These are phyloP conservation scores for Trametes pubescens DNA, from an alignment of 1,284 basidiomycete genomes.

Conservation along the genomic window DNA sequence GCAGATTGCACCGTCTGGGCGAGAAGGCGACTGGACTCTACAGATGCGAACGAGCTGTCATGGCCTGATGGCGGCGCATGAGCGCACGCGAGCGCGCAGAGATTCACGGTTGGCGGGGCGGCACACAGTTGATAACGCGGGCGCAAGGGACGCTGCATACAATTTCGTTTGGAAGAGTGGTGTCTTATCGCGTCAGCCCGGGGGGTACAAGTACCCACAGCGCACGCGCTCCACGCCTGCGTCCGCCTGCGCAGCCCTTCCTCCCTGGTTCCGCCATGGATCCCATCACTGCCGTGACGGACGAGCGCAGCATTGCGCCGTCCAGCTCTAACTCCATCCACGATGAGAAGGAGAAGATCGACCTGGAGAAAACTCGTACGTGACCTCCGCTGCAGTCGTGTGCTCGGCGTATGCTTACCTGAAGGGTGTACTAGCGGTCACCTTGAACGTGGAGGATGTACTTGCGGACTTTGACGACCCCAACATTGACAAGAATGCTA, in stretches of 20 bases:
- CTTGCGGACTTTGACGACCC: constrained; percentile 66
- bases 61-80: neutral
- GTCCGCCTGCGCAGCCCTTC: constrained; percentile 25
- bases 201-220: constrained; percentile 30
- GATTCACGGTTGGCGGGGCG: constrained; percentile 10
- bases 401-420: too few species aligned
- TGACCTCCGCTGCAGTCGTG: neutral
- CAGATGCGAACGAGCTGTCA: constrained; percentile 4
- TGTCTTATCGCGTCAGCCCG: constrained; percentile 22
- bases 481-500: constrained; percentile 43
- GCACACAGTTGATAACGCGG: constrained; percentile 20
- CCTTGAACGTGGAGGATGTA: constrained; percentile 25
- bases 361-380: constrained; percentile 36
- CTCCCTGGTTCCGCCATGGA: constrained; percentile 35
- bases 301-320: constrained; percentile 28
- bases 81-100: neutral
- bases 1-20: neutral
- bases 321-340: constrained; percentile 45
- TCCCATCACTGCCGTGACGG: constrained; percentile 22
- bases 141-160: constrained; percentile 16
- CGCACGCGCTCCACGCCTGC: constrained; percentile 12
- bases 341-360: constrained; percentile 75
- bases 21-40: neutral
- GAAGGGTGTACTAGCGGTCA: neutral
- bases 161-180: constrained; percentile 11